phyloP scores from a whole-genome alignment of 148 eudicot species.

The Chenopodium formosanum region DNA sequence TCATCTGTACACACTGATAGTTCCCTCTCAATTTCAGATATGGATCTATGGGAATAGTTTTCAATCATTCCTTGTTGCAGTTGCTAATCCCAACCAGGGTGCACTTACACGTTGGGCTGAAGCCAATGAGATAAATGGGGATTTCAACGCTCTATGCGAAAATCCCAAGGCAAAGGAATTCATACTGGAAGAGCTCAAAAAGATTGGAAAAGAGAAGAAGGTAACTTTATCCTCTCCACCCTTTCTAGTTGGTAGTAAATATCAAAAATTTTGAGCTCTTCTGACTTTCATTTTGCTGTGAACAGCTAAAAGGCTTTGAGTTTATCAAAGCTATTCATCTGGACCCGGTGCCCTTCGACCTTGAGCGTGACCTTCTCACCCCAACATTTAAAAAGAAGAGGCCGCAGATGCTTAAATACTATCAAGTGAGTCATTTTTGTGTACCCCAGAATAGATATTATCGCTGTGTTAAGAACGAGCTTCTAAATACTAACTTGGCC shows the following conservation, averaged over 20 bases:
- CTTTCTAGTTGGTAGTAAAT: neutral
- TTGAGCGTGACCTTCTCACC: constrained; percentile 78
- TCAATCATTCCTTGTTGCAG: constrained; percentile 70
- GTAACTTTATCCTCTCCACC: constrained; percentile 19
- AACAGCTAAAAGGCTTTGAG: constrained; percentile 86
- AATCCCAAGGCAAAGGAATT: constrained; percentile 66
- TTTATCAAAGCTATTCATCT: constrained; percentile 69
- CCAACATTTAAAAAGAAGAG: constrained; percentile 83
- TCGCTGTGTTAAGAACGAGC: too few species aligned
- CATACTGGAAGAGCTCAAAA: constrained; percentile 63
- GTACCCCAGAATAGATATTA: too few species aligned
- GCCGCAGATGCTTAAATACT: constrained; percentile 76
- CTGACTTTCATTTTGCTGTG: constrained; percentile 15
- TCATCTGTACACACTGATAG: neutral
- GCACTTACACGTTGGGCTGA: constrained; percentile 68
- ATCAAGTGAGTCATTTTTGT: constrained; percentile 48
- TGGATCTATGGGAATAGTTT: constrained; percentile 89
- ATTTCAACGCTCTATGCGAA: constrained; percentile 60
- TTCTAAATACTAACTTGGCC: too few species aligned
- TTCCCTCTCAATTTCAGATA: constrained; percentile 36
- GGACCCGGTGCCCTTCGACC: constrained; percentile 74
- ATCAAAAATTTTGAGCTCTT: neutral
- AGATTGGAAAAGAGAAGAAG: constrained; percentile 76
- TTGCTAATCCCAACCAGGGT: constrained; percentile 60
- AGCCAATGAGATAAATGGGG: constrained; percentile 54